Base-by-base conservation (phyloP, 2,329 filamentous ascomycete species). In the Chaetomiaceae sp. region DNA sequence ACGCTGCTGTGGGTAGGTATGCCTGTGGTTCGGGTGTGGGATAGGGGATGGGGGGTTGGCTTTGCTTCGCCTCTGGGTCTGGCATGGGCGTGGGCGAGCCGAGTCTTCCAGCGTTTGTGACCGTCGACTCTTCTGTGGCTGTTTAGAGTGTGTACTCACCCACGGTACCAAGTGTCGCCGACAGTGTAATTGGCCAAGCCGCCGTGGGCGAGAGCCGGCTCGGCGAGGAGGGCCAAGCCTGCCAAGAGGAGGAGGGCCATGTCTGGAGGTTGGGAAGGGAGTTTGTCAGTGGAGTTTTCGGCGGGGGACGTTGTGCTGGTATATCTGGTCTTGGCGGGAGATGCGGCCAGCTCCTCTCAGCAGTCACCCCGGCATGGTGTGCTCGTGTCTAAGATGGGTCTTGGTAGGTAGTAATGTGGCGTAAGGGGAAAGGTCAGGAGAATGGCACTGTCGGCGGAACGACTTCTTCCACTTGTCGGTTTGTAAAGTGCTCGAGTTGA, bases 111-210 rank as follows among this genome's bases (percentile, higher is more conserved):
- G 6, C 1, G 25, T 27, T n/a, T n/a, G n/a, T n/a, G n/a, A n/a
- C n/a, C n/a, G n/a, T n/a, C n/a, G 25, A 27, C 6, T 27, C 25
- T 27, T 6, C 6, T 10, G 25, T 2, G 25, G n/a, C n/a, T n/a
- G n/a, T n/a, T n/a, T n/a, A n/a, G n/a, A n/a, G 10, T 27, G 25
- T 53, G 17, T 34, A 51, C 63, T 54, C 51, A 71, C 67, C 68
- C 69, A 60, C 67, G 61, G 44, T 71, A 71, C 69, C 69, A 71
- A 13, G 61, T 67, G 2, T 70, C 65, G 23, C 67, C 69, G 0
- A 72, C 69, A 3, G 68, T 71, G 55, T 71, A 72, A 55, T 71
- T 70, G 30, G 64, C 60, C 8, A 72, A 59, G 5, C 68, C 69
- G 6, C 68, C 69, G 53, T 71, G 69, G 16, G 63, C 65, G 13